Conservation (phyloP, 1,284 basidiomycete genomes). For the Pisolithus thermaeus region DNA sequence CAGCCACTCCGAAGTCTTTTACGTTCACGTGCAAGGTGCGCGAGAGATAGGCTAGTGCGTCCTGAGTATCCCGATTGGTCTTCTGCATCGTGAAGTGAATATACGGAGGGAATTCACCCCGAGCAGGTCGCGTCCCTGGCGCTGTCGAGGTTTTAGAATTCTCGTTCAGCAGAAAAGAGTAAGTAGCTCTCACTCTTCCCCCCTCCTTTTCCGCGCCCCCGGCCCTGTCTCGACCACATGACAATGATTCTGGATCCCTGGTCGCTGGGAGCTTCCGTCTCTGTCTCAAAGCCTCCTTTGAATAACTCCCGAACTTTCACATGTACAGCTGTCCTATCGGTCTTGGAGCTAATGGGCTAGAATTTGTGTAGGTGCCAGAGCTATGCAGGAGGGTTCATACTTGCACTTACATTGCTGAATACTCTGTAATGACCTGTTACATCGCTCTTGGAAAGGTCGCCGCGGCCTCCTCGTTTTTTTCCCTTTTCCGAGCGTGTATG, state of each 20-base stretch:
- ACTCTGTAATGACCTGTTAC: slow-evolving; percentile 70
- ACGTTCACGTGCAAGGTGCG: slow-evolving; percentile 69
- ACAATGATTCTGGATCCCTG: slow-evolving; percentile 68
- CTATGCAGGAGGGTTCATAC: slow-evolving; percentile 9
- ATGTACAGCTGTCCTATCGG: slow-evolving; percentile 78
- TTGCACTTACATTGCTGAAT: slow-evolving; percentile 64
- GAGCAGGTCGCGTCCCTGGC: slow-evolving; percentile 38
- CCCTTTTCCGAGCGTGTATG: slow-evolving; percentile 43
- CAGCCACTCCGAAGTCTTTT: slow-evolving; percentile 85
- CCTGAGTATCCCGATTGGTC: slow-evolving; percentile 96
- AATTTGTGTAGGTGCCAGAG: slow-evolving; percentile 15
- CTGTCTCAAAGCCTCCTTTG: slow-evolving; percentile 76
- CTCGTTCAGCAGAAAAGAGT: not conserved
- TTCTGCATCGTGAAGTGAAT: slow-evolving; percentile 98
- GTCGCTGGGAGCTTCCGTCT: slow-evolving; percentile 60
- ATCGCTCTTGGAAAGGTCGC: slow-evolving; percentile 32
- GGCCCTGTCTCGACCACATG: slow-evolving; percentile 59
- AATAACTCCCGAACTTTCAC: slow-evolving; percentile 79
- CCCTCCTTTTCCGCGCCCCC: slow-evolving; percentile 36
- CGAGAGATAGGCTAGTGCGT: slow-evolving; percentile 78
- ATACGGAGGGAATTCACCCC: slow-evolving; percentile 77
- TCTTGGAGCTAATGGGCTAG: slow-evolving; percentile 80
- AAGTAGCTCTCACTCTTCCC: slow-evolving; percentile 25
- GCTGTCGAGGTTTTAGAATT: slow-evolving; percentile 11
- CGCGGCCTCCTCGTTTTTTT: slow-evolving; percentile 36